phyloP scores from a whole-genome alignment of 1,139 yeast genomes.

The Trichomonascaceae sp. region DNA sequence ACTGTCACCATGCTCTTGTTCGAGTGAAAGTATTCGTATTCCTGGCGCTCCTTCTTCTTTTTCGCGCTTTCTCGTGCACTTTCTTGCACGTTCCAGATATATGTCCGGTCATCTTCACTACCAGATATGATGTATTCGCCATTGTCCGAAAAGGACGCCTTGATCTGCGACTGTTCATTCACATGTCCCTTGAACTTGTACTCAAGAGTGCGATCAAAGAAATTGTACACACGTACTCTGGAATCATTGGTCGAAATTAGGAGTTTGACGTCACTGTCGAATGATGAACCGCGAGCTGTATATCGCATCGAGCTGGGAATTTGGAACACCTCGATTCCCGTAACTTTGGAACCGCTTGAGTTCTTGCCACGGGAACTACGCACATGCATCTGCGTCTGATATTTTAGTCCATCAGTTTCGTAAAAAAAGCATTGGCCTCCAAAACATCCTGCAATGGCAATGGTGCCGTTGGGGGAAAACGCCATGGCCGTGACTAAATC shows the following conservation, averaged over 20 bases:
- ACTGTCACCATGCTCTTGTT: constrained; percentile 62
- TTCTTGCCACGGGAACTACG: constrained; percentile 27
- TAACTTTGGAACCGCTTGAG: constrained; percentile 23
- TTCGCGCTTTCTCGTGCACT: constrained; percentile 7
- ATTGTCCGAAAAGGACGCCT: constrained; percentile 52
- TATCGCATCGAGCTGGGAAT: constrained; percentile 12
- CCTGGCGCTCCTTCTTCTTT: constrained; percentile 18
- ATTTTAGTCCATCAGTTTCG: constrained; percentile 52
- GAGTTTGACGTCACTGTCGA: constrained; percentile 17
- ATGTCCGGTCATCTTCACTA: constrained; percentile 36
- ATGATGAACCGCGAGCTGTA: constrained; percentile 5
- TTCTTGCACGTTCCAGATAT: constrained; percentile 40
- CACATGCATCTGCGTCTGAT: constrained; percentile 43
- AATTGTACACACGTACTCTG: constrained; percentile 50
- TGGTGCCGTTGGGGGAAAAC: constrained; percentile 57
- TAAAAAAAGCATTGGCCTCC: constrained; percentile 55
- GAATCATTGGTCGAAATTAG: constrained; percentile 64
- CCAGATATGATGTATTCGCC: constrained; percentile 30
- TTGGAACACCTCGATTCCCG: constrained; percentile 21
- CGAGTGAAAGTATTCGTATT: constrained; percentile 58
- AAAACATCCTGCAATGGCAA: constrained; percentile 68
- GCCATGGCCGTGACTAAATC: constrained; percentile 54
- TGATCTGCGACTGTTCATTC: constrained; percentile 58
- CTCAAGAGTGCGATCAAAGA: constrained; percentile 43
- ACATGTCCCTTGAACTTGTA: constrained; percentile 63